These are phyloP conservation scores for Colletotrichum camelliae DNA, from an alignment of 2,329 filamentous ascomycete genomes.

Conservation along the genomic window DNA sequence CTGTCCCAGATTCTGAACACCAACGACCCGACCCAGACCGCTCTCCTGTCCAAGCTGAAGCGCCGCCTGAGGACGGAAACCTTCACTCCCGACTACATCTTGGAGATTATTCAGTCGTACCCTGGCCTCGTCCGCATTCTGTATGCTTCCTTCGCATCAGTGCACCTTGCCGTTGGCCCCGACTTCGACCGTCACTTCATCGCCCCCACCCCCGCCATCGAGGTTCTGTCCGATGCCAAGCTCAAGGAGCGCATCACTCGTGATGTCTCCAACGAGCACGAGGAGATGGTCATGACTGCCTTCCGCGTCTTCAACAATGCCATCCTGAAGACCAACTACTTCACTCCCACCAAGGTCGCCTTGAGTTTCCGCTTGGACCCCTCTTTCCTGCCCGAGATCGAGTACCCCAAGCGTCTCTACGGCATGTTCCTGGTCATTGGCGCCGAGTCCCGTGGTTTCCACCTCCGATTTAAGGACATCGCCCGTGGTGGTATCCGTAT, in stretches of 20 bases:
- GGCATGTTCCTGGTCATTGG: constrained; percentile 99
- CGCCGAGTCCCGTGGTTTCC: constrained; percentile 95
- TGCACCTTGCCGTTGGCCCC: constrained; percentile 69
- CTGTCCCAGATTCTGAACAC: constrained; percentile 80
- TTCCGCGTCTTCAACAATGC: constrained; percentile 95
- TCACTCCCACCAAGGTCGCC: constrained; percentile 96
- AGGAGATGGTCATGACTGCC: constrained; percentile 96
- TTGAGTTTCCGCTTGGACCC: constrained; percentile 95
- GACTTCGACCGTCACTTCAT: constrained; percentile 57
- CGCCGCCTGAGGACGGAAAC: constrained; percentile 93
- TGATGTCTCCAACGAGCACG: constrained; percentile 89
- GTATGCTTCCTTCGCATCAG: constrained; percentile 89
- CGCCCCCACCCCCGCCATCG: constrained; percentile 60
- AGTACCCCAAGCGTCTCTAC: constrained; percentile 92
- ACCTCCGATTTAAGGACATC: constrained; percentile 96
- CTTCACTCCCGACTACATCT: constrained; percentile 97
- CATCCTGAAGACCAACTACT: constrained; percentile 97
- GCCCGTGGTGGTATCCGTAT: constrained; percentile 97
- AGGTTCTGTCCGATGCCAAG: constrained; percentile 77
- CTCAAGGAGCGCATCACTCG: constrained; percentile 80
- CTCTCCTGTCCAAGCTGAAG: constrained; percentile 74
- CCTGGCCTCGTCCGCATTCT: constrained; percentile 85
- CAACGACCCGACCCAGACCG: constrained; percentile 58
- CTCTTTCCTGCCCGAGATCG: constrained; percentile 84
- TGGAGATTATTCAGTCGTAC: constrained; percentile 94